Base-by-base conservation (phyloP, 768 basidiomycete species). In the Gloeostereum incarnatum region DNA sequence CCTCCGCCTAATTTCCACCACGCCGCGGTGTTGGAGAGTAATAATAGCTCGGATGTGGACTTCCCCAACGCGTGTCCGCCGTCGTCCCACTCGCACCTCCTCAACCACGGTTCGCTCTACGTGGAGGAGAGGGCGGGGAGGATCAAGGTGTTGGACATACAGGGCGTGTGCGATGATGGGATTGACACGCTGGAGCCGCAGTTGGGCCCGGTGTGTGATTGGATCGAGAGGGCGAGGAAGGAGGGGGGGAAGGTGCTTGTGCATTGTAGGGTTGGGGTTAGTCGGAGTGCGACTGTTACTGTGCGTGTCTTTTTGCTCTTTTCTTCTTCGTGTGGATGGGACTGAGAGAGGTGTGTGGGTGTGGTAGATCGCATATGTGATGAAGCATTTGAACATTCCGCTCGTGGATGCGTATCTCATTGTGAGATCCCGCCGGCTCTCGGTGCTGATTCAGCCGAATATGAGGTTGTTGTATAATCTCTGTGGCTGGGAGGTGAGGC, bases 191-290 rank as follows among this genome's bases (percentile, higher is more conserved):
- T 98, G 20, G 81, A 89, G 50, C 89, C 87, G 5, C 82, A 92
- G 58, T 71, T 98, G 22, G 78, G 78, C 42, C 81, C 83, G 2
- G 86, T 94, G 29, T 90, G 90, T 52, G 82, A 81, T 32, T 97
- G 92, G 88, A 97, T 98, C 49, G 90, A 94, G 50, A 69, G 74
- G 36, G 94, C 91, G 30, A 65, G 89, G 27, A 58, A 63, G 23
- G 73, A 79, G 35, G 92, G 93, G 5, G 94, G 94, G 2, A 85
- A 86, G 53, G 82, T 94, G 23, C 69, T 98, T 36, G 91, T 98
- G 6, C 94, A 98, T 59, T 98, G 94, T 58, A 74, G 92, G n/a
- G 94, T 98, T n/a, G 94, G 94, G n/a, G 94, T 98, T 30, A 88
- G 84, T 31, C 66, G 94, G 43, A 89, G 85, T 52, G 93, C 94